phyloP scores from a whole-genome alignment of 208 protist species.

The Leishmania guyanensis region DNA sequence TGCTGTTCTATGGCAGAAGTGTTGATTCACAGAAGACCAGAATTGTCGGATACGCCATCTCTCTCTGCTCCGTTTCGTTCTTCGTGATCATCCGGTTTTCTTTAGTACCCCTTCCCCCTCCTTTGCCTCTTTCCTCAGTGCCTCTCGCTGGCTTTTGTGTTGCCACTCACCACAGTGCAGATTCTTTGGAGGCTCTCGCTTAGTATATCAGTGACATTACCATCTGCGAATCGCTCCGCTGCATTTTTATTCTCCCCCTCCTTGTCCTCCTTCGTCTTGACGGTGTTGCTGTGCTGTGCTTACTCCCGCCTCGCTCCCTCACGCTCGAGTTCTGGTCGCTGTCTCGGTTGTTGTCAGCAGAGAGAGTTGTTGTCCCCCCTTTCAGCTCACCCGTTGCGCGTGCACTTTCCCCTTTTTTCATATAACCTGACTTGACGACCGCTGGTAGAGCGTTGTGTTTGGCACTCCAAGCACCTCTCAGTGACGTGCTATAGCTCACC shows the following conservation, averaged over 20 bases:
- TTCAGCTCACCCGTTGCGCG: neutral
- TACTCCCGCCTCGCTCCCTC: neutral
- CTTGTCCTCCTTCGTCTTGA: neutral
- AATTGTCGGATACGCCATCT: too few species aligned
- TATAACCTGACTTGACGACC: neutral
- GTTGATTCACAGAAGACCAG: neutral
- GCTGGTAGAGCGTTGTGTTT: neutral
- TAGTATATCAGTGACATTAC: neutral
- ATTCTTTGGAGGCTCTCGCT: neutral
- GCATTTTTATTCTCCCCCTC: neutral
- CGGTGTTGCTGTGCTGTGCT: neutral
- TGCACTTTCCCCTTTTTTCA: neutral
- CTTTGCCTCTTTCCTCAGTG: conserved; percentile 13
- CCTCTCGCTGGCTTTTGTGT: conserved; percentile 9
- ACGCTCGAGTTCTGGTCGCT: neutral
- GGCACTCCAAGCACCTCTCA: neutral
- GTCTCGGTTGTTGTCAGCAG: neutral
- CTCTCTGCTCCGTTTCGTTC: neutral
- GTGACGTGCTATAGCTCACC: neutral
- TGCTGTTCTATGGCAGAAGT: too few species aligned
- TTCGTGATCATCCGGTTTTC: neutral
- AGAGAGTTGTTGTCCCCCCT: neutral
- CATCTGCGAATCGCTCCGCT: neutral
- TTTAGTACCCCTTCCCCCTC: neutral
- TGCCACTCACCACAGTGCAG: neutral